Evolutionary conservation across 768 basidiomycete genomes (phyloP), one percentile per base, ranked within the genome.

Genomic region (Termitomyces sp.): DNA sequence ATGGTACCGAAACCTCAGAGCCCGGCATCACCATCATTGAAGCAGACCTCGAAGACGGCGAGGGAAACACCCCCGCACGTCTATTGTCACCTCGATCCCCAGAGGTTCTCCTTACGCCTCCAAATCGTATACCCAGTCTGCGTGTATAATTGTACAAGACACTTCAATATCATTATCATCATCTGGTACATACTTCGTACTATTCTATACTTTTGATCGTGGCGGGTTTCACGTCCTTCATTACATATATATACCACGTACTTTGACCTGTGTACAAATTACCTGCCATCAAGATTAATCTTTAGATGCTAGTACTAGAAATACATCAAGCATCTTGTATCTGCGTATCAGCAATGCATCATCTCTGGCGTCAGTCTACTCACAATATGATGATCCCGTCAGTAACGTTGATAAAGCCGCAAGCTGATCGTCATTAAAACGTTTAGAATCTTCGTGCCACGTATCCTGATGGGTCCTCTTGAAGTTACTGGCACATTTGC

Each of bases 391-490:
- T 18, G 90, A 92, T 16, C 93, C 93, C 15, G 88, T 88, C 25
- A 94, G 74, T 53, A 94, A 75, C n/a, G 89, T 90, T 6, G 89
- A 91, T 61, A 95, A 74, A 9, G 89, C 85, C 16, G 81, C 80
- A 20, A 94, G 74, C 69, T 96, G 92, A 54, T 94, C 90, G 48
- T 94, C 88, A 23, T 86, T 79, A 69, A 97, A 97, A 50, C 85
- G 81, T 66, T 88, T 87, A 53, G 85, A 85, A 68, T 96, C 93
- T 70, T 90, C 88, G 58, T 90, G 86, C 91, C 91, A 93, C 13
- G 89, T 92, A 71, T 94, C 91, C 66, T 89, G 86, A 65, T 91
- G 89, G 5, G 89, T 91, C 68, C 82, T 83, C 69, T 86, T 88
- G 72, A 90, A 91, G 59, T 84, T 87, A 56, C 85, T 81, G 3